A percentile compares a stretch with the other conserved stretches of the same genome.
Evolutionary conservation across 2,329 filamentous ascomycete species (phyloP).

Genomic region (Pseudogymnoascus sp.): DNA sequence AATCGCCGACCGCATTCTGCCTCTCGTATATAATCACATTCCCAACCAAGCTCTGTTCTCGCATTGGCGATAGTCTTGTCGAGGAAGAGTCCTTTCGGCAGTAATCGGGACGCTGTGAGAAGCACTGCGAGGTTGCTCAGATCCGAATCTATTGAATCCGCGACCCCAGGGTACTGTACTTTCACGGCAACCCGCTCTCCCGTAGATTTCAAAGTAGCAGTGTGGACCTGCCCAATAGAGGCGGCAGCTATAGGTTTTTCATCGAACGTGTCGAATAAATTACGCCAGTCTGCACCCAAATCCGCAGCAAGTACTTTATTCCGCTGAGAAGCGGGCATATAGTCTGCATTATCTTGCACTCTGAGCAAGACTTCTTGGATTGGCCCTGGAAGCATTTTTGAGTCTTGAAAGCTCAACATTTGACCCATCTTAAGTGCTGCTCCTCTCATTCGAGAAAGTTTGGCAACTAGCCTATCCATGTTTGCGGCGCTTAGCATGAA

Average conservation of each 20-base stretch:
- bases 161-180: slow-evolving; percentile 93
- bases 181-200: slow-evolving; percentile 83
- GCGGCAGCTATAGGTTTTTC: slow-evolving; percentile 90
- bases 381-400: slow-evolving; percentile 81
- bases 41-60: slow-evolving; percentile 85
- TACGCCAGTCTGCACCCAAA: slow-evolving; percentile 76
- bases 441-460: slow-evolving; percentile 91
- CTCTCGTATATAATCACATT: slow-evolving; percentile 91
- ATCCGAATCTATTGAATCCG: slow-evolving; percentile 92
- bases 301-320: slow-evolving; percentile 74
- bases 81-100: slow-evolving; percentile 87
- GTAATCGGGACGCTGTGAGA: slow-evolving; percentile 78
- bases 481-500: slow-evolving; percentile 83
- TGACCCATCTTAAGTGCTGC: slow-evolving; percentile 96
- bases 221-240: slow-evolving; percentile 94
- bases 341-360: slow-evolving; percentile 93
- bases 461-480: slow-evolving; percentile 86
- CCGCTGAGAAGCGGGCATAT: slow-evolving; percentile 92
- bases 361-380: slow-evolving; percentile 88
- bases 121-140: slow-evolving; percentile 88
- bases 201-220: slow-evolving; percentile 68
- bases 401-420: slow-evolving; percentile 97
- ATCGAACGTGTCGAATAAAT: slow-evolving; percentile 76
- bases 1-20: slow-evolving; percentile 74
- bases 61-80: slow-evolving; percentile 98